Base-by-base conservation (phyloP, 2,329 filamentous ascomycete species). In the Phyllosticta ampelicida region DNA sequence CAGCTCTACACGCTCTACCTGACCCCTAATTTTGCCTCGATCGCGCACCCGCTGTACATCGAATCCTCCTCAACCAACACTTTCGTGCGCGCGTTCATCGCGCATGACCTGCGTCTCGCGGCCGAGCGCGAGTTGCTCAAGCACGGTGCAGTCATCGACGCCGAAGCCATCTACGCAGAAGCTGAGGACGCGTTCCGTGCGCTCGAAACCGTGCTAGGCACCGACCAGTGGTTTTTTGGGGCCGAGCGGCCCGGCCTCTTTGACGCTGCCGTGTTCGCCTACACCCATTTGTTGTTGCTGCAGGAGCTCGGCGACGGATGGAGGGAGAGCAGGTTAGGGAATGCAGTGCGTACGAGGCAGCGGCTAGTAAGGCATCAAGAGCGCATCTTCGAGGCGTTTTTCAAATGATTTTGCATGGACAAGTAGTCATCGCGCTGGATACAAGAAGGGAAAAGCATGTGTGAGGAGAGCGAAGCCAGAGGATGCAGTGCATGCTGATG, bases 211-310 rank as follows among this genome's bases (percentile, higher is more conserved):
- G 66, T 86, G 9, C 73, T 89, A 9, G 83, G 78, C 1, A 71
- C 79, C 0, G 71, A 83, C 44, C 65, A 74, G 18, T 86, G 83
- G 77, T 88, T 87, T 69, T 86, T 86, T 66, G 78, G 75, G 4
- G 68, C 70, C 59, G 54, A 71, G 28, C 68, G 71, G 16, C 89
- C 92, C 0, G 83, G 85, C 0, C 68, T 92, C 21, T 92, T 97
- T 65, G 94, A 99, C 73, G 91, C 92, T 6, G 84, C 83, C 56
- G 82, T 97, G 1, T 97, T 96, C 73, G 85, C 90, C 3, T 99
- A 96, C 71, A 91, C 89, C 0, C 84, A 95, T 70, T 75, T 95
- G 54, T 76, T 97, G 55, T 73, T 95, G 55, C 73, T 95, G 54
- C 78, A 84, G 30, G 66, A 65, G 1, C 66, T 90, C 62, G 76